phyloP scores from a whole-genome alignment of 2,329 filamentous ascomycete species.

The Exserohilum turcica region DNA sequence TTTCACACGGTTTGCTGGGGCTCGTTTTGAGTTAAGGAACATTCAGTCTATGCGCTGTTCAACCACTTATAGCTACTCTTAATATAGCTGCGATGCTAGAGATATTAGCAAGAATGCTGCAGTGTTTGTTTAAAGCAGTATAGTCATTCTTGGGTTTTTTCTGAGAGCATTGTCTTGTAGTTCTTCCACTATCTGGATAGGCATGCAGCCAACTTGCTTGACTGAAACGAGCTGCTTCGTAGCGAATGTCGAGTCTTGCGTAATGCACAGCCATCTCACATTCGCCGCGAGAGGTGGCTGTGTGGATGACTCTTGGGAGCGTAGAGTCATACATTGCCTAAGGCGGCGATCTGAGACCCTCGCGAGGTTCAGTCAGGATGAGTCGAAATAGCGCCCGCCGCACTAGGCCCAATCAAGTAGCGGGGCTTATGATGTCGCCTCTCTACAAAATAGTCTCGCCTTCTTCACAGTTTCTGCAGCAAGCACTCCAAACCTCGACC shows the following conservation, averaged over 20 bases:
- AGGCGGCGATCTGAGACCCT: neutral
- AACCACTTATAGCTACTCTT: too few species aligned
- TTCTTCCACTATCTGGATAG: too few species aligned
- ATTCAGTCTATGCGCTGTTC: too few species aligned
- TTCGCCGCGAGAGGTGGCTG: neutral
- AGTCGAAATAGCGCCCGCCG: constrained; percentile 26
- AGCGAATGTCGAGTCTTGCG: neutral
- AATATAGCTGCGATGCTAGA: too few species aligned
- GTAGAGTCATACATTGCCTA: neutral
- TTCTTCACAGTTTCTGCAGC: constrained; percentile 31
- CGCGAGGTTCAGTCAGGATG: constrained; percentile 26
- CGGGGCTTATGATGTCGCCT: constrained; percentile 33
- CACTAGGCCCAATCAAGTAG: constrained; percentile 21
- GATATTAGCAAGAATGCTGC: too few species aligned
- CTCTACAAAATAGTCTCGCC: constrained; percentile 32
- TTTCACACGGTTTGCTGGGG: neutral
- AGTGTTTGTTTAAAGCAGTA: too few species aligned
- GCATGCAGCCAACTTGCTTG: too few species aligned
- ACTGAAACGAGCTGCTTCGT: too few species aligned
- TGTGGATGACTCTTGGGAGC: constrained; percentile 11
- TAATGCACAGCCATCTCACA: neutral
- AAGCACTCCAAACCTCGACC: constrained; percentile 13
- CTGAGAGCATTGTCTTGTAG: too few species aligned
- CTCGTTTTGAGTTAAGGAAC: too few species aligned
- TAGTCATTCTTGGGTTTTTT: too few species aligned